Conservation (phyloP, 495 filamentous ascomycete genomes). For the Aspergillus conjunctus region DNA sequence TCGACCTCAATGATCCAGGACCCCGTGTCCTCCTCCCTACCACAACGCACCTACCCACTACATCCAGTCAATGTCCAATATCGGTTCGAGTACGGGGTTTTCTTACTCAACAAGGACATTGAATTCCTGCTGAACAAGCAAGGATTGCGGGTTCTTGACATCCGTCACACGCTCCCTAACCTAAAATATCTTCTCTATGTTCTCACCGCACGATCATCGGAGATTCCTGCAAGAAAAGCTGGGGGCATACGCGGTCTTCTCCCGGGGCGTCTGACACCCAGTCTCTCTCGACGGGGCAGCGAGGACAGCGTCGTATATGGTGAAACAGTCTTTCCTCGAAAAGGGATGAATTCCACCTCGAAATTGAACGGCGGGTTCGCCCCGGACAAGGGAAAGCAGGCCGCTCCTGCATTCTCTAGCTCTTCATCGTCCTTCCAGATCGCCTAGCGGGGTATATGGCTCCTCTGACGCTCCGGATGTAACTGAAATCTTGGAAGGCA, state of each 20-base stretch:
- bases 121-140: slow-evolving; percentile 78
- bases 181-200: slow-evolving; percentile 91
- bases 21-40: slow-evolving; percentile 67
- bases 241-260: slow-evolving; percentile 71
- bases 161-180: slow-evolving; percentile 88
- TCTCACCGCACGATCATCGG: slow-evolving; percentile 73
- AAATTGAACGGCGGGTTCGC: slow-evolving; percentile 36
- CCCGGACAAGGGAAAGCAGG: slow-evolving; percentile 29
- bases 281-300: slow-evolving; percentile 43
- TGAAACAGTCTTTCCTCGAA: slow-evolving; percentile 35
- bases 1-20: slow-evolving; percentile 80
- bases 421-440: slow-evolving; percentile 28
- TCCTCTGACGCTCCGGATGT: slow-evolving; percentile 5
- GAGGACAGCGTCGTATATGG: slow-evolving; percentile 44
- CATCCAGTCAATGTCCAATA: slow-evolving; percentile 77
- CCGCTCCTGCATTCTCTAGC: slow-evolving; percentile 12
- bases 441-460: slow-evolving; percentile 22
- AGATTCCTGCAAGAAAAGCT: slow-evolving; percentile 74
- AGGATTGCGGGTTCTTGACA: slow-evolving; percentile 77
- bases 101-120: slow-evolving; percentile 90
- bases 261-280: slow-evolving; percentile 38
- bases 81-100: slow-evolving; percentile 93
- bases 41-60: slow-evolving; percentile 75
- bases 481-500: not conserved
- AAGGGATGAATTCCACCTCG: slow-evolving; percentile 30